Percentiles rank a stretch among this genome's conserved stretches.
Conservation (phyloP, 768 basidiomycete species). For the Nidularia pulvinata region DNA sequence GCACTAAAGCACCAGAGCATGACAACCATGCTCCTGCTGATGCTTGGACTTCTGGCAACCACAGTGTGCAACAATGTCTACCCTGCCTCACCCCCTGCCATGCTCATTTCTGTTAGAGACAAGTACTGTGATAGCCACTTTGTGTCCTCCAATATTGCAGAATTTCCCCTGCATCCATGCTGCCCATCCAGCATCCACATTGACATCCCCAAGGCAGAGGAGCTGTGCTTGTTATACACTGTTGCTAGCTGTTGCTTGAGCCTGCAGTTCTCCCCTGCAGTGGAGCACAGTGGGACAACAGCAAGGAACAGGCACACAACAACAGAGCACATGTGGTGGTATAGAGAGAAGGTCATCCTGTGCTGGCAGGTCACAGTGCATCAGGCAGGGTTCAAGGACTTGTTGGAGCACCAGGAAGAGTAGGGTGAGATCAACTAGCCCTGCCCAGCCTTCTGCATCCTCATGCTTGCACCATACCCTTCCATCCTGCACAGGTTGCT, state of each 20-base stretch:
- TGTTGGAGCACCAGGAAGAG: not conserved
- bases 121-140: conserved; percentile 27
- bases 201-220: conserved; percentile 18
- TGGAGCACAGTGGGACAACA: conserved; percentile 34
- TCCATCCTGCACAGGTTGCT: conserved; percentile 75
- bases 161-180: conserved; percentile 14
- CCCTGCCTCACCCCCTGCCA: conserved; percentile 3
- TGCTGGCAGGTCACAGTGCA: conserved; percentile 21
- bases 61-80: not conserved
- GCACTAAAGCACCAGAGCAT: conserved; percentile 87
- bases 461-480: conserved; percentile 60
- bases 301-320: conserved; percentile 25
- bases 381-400: not conserved
- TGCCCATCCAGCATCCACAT: conserved; percentile 39
- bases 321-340: conserved; percentile 15
- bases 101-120: conserved; percentile 18
- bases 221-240: conserved; percentile 22
- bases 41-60: conserved; percentile 48
- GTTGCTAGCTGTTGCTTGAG: conserved; percentile 41
- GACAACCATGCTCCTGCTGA: conserved; percentile 45
- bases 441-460: conserved; percentile 37
- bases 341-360: conserved; percentile 14
- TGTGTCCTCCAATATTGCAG: conserved; percentile 16
- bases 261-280: conserved; percentile 64
- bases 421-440: conserved; percentile 8